A percentile compares a stretch with the other conserved stretches of the same genome.
Evolutionary conservation across 345 rosid species (phyloP).

Genomic region (Theobroma cacao): DNA sequence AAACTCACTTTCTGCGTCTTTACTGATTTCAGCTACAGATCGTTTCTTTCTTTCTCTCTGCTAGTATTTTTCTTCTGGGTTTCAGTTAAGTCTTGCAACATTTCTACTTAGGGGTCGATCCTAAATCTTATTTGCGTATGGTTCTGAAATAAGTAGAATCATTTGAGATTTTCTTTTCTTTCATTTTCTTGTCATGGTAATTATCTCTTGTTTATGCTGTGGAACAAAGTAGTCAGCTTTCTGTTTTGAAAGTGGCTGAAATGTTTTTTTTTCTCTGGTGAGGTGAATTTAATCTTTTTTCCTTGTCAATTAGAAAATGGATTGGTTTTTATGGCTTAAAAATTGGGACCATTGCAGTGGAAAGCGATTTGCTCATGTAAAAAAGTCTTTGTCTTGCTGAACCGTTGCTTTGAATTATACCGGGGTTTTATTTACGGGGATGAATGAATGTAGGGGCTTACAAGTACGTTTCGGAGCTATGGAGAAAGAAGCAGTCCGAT

Average conservation of each 20-base stretch:
- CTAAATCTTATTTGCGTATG: too few species aligned
- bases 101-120: not conserved
- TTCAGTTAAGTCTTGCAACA: not conserved
- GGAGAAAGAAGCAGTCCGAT: slow-evolving; percentile 99
- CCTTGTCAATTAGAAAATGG: not conserved
- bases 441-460: slow-evolving; percentile 64
- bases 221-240: not conserved
- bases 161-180: not conserved
- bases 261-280: not conserved
- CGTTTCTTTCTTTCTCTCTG: not conserved
- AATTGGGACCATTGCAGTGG: not conserved
- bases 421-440: not conserved
- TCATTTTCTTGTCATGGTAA: not conserved
- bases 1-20: not conserved
- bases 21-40: not conserved
- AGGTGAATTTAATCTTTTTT: too few species aligned
- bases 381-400: not conserved
- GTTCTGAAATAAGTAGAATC: not conserved
- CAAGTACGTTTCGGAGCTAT: slow-evolving; percentile 96
- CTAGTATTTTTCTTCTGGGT: not conserved
- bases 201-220: not conserved
- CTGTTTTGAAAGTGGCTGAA: not conserved
- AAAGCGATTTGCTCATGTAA: not conserved
- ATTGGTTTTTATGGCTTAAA: not conserved
- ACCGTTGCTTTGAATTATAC: not conserved